These are phyloP conservation scores for Fraxinus excelsior DNA, from an alignment of 257 asterid genomes.

Conservation along the genomic window DNA sequence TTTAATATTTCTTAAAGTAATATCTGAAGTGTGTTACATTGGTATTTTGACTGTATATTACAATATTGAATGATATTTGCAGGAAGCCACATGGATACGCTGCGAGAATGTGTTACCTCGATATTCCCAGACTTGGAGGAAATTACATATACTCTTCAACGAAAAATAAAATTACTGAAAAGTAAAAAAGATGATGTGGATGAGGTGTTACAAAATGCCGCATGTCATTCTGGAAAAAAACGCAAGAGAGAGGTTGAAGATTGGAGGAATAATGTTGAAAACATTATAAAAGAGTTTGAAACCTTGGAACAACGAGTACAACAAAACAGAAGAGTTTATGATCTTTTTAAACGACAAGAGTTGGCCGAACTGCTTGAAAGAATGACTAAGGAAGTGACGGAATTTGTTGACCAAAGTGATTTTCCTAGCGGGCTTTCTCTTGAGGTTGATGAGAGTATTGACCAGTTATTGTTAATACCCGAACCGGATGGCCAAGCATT, in stretches of 20 bases:
- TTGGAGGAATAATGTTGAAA: neutral
- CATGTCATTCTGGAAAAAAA: neutral
- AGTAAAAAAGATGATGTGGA: neutral
- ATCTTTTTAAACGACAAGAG: neutral
- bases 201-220: neutral
- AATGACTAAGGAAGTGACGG: neutral
- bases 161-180: neutral
- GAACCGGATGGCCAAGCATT: neutral
- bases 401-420: conserved; percentile 7
- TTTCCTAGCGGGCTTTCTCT: neutral
- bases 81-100: neutral
- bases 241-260: no score
- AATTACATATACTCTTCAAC: neutral
- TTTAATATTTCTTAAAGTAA: no score
- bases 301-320: neutral
- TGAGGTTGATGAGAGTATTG: neutral
- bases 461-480: conserved; percentile 8
- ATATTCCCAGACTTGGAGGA: neutral
- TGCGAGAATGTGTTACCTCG: neutral
- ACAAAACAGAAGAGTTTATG: no score
- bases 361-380: neutral
- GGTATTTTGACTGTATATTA: no score
- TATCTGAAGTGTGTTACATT: no score
- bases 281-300: neutral
- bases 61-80: neutral